Base-by-base conservation (phyloP, 2,329 filamentous ascomycete genomes). In the Alternaria arbusti region DNA sequence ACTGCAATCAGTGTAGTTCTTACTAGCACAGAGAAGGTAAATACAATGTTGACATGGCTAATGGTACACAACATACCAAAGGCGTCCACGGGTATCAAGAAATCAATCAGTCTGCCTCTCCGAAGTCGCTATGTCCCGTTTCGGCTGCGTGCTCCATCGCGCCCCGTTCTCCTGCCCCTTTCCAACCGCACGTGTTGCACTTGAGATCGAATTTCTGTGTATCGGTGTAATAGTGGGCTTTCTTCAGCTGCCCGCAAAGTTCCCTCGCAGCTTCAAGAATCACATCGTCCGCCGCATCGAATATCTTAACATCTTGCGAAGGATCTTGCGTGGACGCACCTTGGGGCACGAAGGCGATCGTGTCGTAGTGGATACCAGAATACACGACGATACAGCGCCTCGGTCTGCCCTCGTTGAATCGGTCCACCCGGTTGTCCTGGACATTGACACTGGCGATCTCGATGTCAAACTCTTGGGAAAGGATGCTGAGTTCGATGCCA, bases 301-400 rank as follows among this genome's bases (percentile, higher is more conserved):
- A 88, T 1, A 96, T 87, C 70, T 91, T 90, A n/a, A 90, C 87
- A 75, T 98, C 95, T 67, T 90, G 87, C 25, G 96, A 91, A 0
- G 92, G 88, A 8, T 90, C 87, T 11, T 88, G 82, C 50, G 88
- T 68, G 81, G 85, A 66, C 85, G 86, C 22, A 84, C 89, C 43
- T 86, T 88, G 17, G 0, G 78, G 78, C 6, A 89, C 90, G 68
- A 97, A 88, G 1, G 92, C 93, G 63, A 97, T 90, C 7, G 92
- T 90, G 79, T 97, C 95, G 81, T 97, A 97, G 78, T 97, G 94
- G 54, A 97, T 96, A 3, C 94, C 94, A 0, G 91, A 95, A 80
- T 97, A 97, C 0, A 97, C 90, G 23, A 97, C 83, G 25, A 97
- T 89, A 74, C 92, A 94, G 7, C 93, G 86, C 44, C 86, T 87